Conservation (phyloP, 768 basidiomycete species). For the Porpolomopsis calyptriformis region DNA sequence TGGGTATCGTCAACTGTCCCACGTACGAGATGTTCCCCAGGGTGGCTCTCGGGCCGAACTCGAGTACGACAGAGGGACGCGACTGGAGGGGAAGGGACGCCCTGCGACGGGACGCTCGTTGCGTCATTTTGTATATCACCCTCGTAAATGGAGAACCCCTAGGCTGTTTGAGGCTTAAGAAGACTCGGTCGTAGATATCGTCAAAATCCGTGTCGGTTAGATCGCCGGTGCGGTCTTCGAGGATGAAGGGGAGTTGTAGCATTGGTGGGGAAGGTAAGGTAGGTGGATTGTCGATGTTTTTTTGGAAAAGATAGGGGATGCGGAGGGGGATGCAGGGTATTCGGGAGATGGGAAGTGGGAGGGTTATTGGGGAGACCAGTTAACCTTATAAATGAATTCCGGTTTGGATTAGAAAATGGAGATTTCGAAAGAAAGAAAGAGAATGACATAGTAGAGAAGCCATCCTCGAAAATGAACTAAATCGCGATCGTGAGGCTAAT, state of each 20-base stretch:
- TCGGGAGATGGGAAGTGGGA: too few relatives aligned
- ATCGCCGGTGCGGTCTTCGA: conserved; percentile 60
- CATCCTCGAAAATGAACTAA: too few relatives aligned
- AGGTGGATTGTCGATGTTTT: too few relatives aligned
- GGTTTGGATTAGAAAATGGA: too few relatives aligned
- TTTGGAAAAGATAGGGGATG: too few relatives aligned
- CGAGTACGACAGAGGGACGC: conserved; percentile 47
- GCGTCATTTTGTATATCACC: conserved; percentile 56
- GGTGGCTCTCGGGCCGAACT: conserved; percentile 46
- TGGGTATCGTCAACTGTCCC: conserved; percentile 36
- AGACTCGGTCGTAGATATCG: conserved; percentile 69
- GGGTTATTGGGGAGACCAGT: too few relatives aligned
- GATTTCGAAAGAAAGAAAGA: too few relatives aligned
- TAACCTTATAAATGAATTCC: too few relatives aligned
- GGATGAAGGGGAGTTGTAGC: conserved; percentile 25
- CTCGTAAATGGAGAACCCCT: conserved; percentile 35
- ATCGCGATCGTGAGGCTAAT: too few relatives aligned
- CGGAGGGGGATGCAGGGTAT: too few relatives aligned
- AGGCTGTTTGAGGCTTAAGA: conserved; percentile 53
- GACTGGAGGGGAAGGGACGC: conserved; percentile 41
- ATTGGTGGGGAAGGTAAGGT: too few relatives aligned
- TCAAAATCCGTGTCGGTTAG: conserved; percentile 54
- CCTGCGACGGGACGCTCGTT: conserved; percentile 50
- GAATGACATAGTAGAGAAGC: too few relatives aligned
- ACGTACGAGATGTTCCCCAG: conserved; percentile 50